These are phyloP conservation scores for Populus ilicifolia DNA, from an alignment of 345 rosid genomes.

Conservation along the genomic window DNA sequence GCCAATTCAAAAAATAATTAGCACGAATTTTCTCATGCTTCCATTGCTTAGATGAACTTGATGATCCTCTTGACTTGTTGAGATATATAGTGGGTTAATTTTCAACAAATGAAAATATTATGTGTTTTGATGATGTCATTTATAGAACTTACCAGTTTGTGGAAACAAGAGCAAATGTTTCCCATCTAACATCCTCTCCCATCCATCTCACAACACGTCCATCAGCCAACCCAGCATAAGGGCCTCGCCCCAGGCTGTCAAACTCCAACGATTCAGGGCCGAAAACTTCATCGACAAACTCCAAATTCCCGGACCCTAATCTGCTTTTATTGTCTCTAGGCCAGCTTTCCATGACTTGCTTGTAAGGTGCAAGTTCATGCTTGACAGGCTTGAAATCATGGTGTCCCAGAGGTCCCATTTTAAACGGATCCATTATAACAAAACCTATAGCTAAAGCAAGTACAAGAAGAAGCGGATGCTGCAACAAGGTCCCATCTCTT, in stretches of 20 bases:
- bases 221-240: constrained; percentile 85
- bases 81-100: neutral
- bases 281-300: constrained; percentile 67
- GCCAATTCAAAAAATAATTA: neutral
- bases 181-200: constrained; percentile 84
- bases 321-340: constrained; percentile 71
- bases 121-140: neutral
- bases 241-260: constrained; percentile 73
- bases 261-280: constrained; percentile 97
- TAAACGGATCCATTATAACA: constrained; percentile 59
- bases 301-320: constrained; percentile 60
- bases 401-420: constrained; percentile 70
- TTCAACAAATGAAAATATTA: neutral
- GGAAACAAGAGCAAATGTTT: constrained; percentile 74
- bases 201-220: constrained; percentile 94
- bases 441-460: constrained; percentile 54
- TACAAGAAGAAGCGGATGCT: constrained; percentile 37
- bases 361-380: constrained; percentile 85
- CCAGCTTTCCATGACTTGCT: constrained; percentile 77
- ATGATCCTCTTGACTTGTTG: neutral
- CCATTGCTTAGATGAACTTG: neutral
- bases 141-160: constrained; percentile 55
- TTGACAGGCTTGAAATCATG: constrained; percentile 74
- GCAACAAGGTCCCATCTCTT: constrained; percentile 6
- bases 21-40: too few species aligned